Percentiles rank a stretch among this genome's conserved stretches.
Evolutionary conservation across 805 yeast species (phyloP).

Genomic region (Kodamaea neixiangensis): DNA sequence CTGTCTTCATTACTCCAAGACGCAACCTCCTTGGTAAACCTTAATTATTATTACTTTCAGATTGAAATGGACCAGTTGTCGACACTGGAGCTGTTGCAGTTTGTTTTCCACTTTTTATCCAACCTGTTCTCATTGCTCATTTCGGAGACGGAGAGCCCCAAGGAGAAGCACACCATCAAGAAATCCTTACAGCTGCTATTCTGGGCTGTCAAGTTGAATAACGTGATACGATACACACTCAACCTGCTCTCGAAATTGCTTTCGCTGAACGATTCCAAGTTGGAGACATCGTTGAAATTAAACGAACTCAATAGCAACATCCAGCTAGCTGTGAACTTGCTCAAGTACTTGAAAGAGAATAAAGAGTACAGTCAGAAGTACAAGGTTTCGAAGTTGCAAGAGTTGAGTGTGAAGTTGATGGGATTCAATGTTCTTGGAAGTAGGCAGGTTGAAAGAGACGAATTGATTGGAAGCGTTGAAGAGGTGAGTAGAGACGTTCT

Average conservation of each 20-base stretch:
- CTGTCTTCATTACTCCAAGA: constrained; percentile 33
- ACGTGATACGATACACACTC: constrained; percentile 34
- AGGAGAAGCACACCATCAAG: constrained; percentile 17
- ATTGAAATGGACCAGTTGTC: constrained; percentile 45
- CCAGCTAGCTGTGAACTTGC: constrained; percentile 34
- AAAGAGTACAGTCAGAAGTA: neutral
- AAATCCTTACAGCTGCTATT: constrained; percentile 26
- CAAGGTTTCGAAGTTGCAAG: neutral
- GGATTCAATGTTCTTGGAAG: constrained; percentile 22
- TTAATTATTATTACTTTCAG: constrained; percentile 40
- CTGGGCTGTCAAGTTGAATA: constrained; percentile 39
- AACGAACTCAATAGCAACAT: constrained; percentile 36
- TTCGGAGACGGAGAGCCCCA: constrained; percentile 16
- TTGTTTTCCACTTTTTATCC: constrained; percentile 42
- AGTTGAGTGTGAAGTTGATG: constrained; percentile 20
- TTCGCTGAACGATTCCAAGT: constrained; percentile 3
- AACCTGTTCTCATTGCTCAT: constrained; percentile 40
- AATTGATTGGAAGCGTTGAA: constrained; percentile 12
- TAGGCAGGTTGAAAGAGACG: constrained; percentile 13
- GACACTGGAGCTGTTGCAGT: constrained; percentile 39
- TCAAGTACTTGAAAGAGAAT: constrained; percentile 23
- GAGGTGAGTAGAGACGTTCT: neutral
- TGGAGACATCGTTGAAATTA: constrained; percentile 25
- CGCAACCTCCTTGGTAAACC: constrained; percentile 33
- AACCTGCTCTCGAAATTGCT: constrained; percentile 21